Percentiles rank a stretch among this genome's conserved stretches.
Conservation (phyloP, 345 rosid genomes). For the Lepidium africanum region DNA sequence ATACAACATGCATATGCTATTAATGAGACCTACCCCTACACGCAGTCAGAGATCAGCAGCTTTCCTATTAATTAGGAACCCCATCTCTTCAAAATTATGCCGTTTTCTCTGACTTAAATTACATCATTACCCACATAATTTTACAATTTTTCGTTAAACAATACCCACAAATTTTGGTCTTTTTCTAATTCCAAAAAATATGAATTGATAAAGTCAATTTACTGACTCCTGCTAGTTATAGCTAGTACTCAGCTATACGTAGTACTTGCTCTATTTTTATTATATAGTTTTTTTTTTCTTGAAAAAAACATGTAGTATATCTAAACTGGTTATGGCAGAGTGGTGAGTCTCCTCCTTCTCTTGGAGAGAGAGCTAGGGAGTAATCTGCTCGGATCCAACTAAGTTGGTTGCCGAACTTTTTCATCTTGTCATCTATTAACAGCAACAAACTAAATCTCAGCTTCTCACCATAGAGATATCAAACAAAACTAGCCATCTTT, state of each 20-base stretch:
- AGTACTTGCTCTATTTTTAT: neutral
- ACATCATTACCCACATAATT: neutral
- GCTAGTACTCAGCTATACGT: slow-evolving; percentile 1
- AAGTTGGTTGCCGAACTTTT: no score
- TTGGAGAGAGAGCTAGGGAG: no score
- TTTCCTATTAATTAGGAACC: slow-evolving; percentile 25
- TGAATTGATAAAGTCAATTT: neutral
- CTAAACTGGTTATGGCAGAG: no score
- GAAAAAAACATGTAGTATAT: neutral
- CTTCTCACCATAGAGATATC: no score
- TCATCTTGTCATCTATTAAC: no score
- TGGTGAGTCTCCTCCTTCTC: no score
- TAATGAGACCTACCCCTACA: slow-evolving; percentile 31
- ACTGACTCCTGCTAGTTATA: neutral
- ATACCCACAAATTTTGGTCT: neutral
- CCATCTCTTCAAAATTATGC: slow-evolving; percentile 12
- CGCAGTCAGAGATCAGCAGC: slow-evolving; percentile 30
- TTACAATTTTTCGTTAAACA: no score
- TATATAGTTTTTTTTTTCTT: neutral
- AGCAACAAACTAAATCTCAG: no score
- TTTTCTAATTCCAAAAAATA: neutral
- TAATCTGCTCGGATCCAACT: no score
- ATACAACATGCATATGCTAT: slow-evolving; percentile 24
- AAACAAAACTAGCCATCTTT: no score
- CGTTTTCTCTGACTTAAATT: slow-evolving; percentile 16